These are phyloP conservation scores for Emergomyces orientalis DNA, from an alignment of 2,329 filamentous ascomycete species.

Conservation along the genomic window DNA sequence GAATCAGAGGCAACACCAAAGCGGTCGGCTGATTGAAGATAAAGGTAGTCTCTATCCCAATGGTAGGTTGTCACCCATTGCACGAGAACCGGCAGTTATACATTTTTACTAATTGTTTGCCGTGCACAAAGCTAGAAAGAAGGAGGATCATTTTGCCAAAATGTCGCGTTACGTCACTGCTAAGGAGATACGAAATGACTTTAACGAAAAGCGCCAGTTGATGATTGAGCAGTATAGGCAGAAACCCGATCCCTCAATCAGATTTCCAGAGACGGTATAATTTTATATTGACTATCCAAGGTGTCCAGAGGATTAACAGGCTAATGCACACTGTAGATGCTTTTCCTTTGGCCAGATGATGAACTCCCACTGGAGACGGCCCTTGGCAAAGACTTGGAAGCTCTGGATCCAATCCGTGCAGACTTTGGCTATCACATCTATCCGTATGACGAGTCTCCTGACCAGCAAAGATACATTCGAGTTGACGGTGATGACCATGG, in stretches of 20 bases:
- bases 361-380: conserved; percentile 34
- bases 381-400: conserved; percentile 36
- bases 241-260: conserved; percentile 18
- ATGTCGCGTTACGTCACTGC: conserved; percentile 19
- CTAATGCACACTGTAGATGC: conserved; percentile 20
- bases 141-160: conserved; percentile 20
- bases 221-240: conserved; percentile 22
- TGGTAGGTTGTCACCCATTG: background rate
- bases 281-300: conserved; percentile 6
- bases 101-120: background rate
- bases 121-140: conserved; percentile 13
- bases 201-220: conserved; percentile 19
- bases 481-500: conserved; percentile 26
- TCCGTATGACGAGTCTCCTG: conserved; percentile 23
- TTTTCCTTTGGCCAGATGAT: conserved; percentile 39
- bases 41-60: background rate
- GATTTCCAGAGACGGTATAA: conserved; percentile 23
- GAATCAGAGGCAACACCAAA: background rate
- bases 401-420: conserved; percentile 38
- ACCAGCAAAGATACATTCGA: conserved; percentile 20
- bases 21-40: background rate
- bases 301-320: background rate
- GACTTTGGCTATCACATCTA: conserved; percentile 35
- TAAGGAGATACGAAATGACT: conserved; percentile 21
- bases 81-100: background rate